Percentiles rank a stretch among this genome's conserved stretches.
Conservation (phyloP, 139 green algal species). For the Haematococcus sp. region DNA sequence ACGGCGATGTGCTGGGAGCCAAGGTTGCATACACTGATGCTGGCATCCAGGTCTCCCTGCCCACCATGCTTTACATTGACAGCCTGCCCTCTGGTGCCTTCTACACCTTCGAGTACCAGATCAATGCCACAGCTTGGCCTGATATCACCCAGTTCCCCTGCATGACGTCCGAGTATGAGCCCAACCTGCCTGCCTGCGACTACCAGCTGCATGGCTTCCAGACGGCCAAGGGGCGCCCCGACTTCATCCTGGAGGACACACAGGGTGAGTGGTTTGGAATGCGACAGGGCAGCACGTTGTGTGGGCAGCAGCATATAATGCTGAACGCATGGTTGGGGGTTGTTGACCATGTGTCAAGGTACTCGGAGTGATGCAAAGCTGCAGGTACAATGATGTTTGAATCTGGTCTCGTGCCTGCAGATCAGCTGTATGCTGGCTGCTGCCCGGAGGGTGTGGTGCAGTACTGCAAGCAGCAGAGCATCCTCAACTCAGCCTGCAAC, state of each 20-base stretch:
- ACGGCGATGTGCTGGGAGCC: conserved; percentile 6
- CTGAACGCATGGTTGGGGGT: no score
- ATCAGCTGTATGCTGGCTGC: conserved; percentile 13
- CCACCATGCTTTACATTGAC: conserved; percentile 2
- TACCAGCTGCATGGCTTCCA: conserved; percentile 35
- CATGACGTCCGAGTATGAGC: conserved; percentile 4
- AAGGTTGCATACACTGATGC: neutral
- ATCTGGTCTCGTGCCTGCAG: neutral
- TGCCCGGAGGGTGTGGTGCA: conserved; percentile 24
- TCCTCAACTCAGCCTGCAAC: conserved; percentile 13
- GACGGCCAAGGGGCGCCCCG: conserved; percentile 12
- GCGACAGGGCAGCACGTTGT: no score
- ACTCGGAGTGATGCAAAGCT: no score
- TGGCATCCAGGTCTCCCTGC: conserved; percentile 10
- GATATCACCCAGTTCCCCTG: conserved; percentile 30
- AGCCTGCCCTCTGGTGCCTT: conserved; percentile 6
- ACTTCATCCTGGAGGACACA: neutral
- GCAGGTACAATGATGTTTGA: no score
- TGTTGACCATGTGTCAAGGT: no score
- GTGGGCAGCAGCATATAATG: no score
- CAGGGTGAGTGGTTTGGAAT: neutral
- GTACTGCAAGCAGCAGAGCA: conserved; percentile 18
- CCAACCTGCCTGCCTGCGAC: conserved; percentile 25
- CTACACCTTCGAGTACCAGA: conserved; percentile 26
- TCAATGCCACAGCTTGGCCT: conserved; percentile 3